Evolutionary conservation across 495 filamentous ascomycete genomes (phyloP).

Genomic region (Penicillium goetzii): DNA sequence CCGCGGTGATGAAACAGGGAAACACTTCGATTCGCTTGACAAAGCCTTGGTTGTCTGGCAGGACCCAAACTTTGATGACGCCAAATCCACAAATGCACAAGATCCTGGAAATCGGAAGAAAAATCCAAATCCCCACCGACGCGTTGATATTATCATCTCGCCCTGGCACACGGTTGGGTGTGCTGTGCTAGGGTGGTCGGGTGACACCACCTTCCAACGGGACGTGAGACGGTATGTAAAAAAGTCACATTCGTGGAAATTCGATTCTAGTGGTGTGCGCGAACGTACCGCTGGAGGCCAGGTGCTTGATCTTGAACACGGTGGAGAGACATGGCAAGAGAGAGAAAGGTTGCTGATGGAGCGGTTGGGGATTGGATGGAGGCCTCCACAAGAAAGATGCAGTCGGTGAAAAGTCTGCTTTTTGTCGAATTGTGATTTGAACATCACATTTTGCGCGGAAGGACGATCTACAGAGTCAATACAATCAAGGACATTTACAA

Average conservation of each 20-base stretch:
- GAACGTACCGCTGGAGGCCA: constrained; percentile 64
- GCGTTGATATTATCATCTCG: constrained; percentile 92
- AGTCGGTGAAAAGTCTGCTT: constrained; percentile 40
- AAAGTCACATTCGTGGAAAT: constrained; percentile 73
- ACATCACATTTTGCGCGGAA: no score
- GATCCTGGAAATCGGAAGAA: constrained; percentile 9
- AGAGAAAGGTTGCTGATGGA: constrained; percentile 83
- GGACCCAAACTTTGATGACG: constrained; percentile 56
- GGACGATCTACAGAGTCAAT: not conserved
- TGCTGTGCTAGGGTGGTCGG: constrained; percentile 85
- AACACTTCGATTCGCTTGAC: constrained; percentile 79
- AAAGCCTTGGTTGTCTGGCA: constrained; percentile 96
- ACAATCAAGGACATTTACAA: not conserved
- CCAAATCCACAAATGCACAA: not conserved
- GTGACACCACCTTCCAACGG: constrained; percentile 85
- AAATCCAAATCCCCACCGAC: constrained; percentile 74
- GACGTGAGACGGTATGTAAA: constrained; percentile 84
- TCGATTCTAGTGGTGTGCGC: constrained; percentile 87
- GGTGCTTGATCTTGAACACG: constrained; percentile 64
- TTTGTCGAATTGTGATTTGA: not conserved
- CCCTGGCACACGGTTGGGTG: constrained; percentile 89
- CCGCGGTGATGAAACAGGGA: constrained; percentile 36
- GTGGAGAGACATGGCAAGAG: constrained; percentile 62
- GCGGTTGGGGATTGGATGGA: constrained; percentile 73
- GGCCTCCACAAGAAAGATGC: constrained; percentile 73